Conservation (phyloP, 139 green algal species). For the Chlamydomonas applanata region DNA sequence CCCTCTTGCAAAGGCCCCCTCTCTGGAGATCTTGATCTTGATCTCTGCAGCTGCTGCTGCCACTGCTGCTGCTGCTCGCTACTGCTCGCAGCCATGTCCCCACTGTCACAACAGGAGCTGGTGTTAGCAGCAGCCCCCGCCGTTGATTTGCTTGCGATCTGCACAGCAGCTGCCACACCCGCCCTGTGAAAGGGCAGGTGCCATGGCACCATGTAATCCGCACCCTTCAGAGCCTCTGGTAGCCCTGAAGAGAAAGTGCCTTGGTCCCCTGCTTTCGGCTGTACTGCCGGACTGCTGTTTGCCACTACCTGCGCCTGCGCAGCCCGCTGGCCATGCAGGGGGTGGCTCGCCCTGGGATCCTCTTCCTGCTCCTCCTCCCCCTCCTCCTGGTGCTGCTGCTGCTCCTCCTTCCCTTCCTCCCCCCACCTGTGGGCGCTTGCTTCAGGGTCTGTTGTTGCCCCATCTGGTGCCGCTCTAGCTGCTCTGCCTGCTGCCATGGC, state of each 20-base stretch:
- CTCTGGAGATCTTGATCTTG: background rate
- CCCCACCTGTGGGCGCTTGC: too few species aligned
- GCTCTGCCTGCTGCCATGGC: slow-evolving; percentile 3
- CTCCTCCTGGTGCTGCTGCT: slow-evolving; percentile 3
- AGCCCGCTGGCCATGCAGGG: background rate
- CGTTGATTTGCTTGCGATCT: background rate
- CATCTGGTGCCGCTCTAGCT: slow-evolving; percentile 3
- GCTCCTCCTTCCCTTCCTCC: too few species aligned
- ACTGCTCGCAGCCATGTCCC: background rate
- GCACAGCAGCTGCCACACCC: slow-evolving; percentile 37
- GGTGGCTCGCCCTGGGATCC: background rate
- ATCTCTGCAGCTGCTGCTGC: slow-evolving; percentile 4
- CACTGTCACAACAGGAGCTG: background rate
- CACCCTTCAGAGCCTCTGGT: background rate
- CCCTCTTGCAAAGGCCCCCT: background rate
- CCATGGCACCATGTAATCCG: slow-evolving; percentile 96
- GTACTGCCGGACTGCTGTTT: too few species aligned
- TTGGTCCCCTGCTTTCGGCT: too few species aligned
- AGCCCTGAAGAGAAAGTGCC: too few species aligned
- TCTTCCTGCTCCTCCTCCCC: background rate
- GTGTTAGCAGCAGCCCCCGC: background rate
- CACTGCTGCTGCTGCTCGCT: background rate
- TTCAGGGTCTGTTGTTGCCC: too few species aligned
- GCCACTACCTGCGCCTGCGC: too few species aligned
- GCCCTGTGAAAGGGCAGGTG: slow-evolving; percentile 89